Base-by-base conservation (phyloP, 139 green algal genomes). In the Trebouxia sp. region DNA sequence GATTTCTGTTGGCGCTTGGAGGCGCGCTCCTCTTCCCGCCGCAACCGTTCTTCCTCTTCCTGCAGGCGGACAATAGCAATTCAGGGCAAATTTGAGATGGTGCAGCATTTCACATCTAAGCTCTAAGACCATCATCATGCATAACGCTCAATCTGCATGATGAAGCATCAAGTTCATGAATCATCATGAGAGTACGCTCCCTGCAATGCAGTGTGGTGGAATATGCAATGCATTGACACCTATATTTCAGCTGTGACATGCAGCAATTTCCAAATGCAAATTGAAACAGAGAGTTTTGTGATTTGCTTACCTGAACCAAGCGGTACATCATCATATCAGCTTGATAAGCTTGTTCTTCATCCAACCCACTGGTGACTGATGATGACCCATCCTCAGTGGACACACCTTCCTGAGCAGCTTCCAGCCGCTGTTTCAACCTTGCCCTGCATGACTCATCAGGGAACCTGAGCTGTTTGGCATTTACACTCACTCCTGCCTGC, bases 341-440 rank as follows among this genome's bases (percentile, higher is more conserved):
- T 37, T 76, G 66, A 1, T 20, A 15, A 51, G 41, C 66, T 22
- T 76, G 66, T 17, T 76, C 66, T 9, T 76, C 66, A 38, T 76
- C 66, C 37, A 50, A 17, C 39, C 66, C 66, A 50, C 66, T 76
- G 66, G 66, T 76, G 66, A 76, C 66, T 69, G 58, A 69, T 50
- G 66, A 76, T 76, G 66, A 76, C 39, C 66, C 66, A 50, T 76
- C 66, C 66, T 76, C 66, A 32, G 66, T 76, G 6, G 66, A 76
- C 39, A 50, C 66, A 35, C 66, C 41, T 48, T 50, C 66, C 66
- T 76, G 39, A 48, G 41, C 39, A 37, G 66, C 66, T 50, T 76
- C 66, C 66, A 76, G 38, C 9, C 41, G 39, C 39, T 76, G 66
- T 38, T 76, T 76, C 66, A 76, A 32, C 39, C 66, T 48, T 22